phyloP scores from a whole-genome alignment of 495 filamentous ascomycete species.

The Letharia lupina region DNA sequence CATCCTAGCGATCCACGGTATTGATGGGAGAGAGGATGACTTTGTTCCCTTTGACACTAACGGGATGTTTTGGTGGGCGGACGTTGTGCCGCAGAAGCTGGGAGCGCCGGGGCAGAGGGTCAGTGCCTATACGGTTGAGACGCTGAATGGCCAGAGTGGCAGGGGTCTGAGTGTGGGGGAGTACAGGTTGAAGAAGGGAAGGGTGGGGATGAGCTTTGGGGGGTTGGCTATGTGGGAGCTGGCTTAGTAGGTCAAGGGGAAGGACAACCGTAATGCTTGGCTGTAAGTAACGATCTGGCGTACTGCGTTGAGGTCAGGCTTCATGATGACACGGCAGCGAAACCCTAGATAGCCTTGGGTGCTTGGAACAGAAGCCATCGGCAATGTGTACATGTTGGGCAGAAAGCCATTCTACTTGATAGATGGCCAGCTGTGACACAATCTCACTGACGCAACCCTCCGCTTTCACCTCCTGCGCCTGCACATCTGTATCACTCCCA shows the following conservation, averaged over 20 bases:
- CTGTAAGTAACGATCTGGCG: conserved; percentile 1
- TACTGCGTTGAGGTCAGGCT: neutral
- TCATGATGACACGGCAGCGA: conserved; percentile 1
- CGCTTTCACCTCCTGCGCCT: neutral
- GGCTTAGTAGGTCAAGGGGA: conserved; percentile 33
- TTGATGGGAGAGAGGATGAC: conserved; percentile 59
- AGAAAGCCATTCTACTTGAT: neutral
- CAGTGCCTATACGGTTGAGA: conserved; percentile 52
- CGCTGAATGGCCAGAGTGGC: conserved; percentile 53
- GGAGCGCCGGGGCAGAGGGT: conserved; percentile 62
- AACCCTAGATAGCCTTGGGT: neutral
- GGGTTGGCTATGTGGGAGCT: conserved; percentile 65
- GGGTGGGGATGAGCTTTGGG: conserved; percentile 51
- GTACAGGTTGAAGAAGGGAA: conserved; percentile 52
- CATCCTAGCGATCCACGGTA: conserved; percentile 53
- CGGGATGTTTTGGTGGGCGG: conserved; percentile 65
- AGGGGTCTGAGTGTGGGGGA: conserved; percentile 60
- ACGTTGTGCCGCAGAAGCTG: conserved; percentile 55
- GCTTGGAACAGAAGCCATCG: neutral
- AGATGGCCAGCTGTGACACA: neutral
- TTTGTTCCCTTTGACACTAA: conserved; percentile 58
- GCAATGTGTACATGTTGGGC: neutral
- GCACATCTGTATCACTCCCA: neutral
- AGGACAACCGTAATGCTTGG: neutral
- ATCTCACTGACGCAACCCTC: neutral